These are phyloP conservation scores for Candida sp. DNA, from an alignment of 1,139 yeast species.

Conservation along the genomic window DNA sequence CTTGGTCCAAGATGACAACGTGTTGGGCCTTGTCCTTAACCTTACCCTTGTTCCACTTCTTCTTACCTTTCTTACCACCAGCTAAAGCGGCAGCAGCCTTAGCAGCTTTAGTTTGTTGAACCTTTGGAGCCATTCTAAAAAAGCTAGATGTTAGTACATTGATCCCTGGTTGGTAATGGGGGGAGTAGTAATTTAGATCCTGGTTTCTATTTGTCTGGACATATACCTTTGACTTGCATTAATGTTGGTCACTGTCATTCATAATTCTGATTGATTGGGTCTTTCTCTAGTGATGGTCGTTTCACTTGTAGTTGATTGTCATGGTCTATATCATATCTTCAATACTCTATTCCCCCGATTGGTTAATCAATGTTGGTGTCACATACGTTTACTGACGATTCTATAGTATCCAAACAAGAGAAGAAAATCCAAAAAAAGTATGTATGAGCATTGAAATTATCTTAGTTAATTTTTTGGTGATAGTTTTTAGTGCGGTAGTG, in stretches of 20 bases:
- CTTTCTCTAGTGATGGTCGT: neutral
- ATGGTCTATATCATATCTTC: neutral
- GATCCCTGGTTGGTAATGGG: neutral
- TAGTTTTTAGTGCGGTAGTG: constrained; percentile 6
- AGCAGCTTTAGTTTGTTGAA: constrained; percentile 99
- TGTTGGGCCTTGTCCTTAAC: constrained; percentile 99
- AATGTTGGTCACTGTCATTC: too few relatives aligned
- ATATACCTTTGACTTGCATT: too few relatives aligned
- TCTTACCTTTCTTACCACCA: constrained; percentile 99
- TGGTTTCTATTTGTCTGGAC: too few relatives aligned
- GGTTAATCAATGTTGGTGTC: neutral
- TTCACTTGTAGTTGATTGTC: too few relatives aligned
- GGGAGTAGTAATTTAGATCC: neutral
- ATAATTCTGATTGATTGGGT: neutral
- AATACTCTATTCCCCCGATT: neutral
- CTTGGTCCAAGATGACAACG: constrained; percentile 97
- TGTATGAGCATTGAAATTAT: neutral
- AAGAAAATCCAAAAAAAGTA: constrained; percentile 8
- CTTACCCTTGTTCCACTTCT: constrained; percentile 99
- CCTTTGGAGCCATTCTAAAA: constrained; percentile 95
- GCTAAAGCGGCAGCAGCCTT: constrained; percentile 99
- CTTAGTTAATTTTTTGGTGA: constrained; percentile 3
- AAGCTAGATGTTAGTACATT: constrained; percentile 33
- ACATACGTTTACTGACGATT: constrained; percentile 17
- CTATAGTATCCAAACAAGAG: constrained; percentile 15